Evolutionary conservation across 192 early-diverging fungal species (phyloP).

Genomic region (Haplosporangium gracile): DNA sequence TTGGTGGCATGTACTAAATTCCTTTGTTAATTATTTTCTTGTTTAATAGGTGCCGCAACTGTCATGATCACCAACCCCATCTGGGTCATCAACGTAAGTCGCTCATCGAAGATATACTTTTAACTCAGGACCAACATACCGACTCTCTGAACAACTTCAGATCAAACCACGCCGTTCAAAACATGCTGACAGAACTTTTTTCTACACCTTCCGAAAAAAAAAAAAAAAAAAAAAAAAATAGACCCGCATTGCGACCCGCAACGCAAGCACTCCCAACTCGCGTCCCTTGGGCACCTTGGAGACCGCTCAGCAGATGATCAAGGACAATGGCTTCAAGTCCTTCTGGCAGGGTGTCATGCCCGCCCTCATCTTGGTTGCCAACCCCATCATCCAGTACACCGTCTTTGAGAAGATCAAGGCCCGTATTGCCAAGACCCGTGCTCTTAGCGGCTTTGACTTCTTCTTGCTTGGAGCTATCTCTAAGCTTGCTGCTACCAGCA

Average conservation of each 20-base stretch:
- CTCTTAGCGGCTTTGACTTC: slow-evolving; percentile 88
- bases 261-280: slow-evolving; percentile 64
- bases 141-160: too few relatives aligned
- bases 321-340: slow-evolving; percentile 87
- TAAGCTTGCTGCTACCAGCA: slow-evolving; percentile 94
- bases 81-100: slow-evolving; percentile 95
- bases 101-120: neutral
- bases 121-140: neutral
- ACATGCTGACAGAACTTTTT: neutral
- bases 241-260: slow-evolving; percentile 90
- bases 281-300: slow-evolving; percentile 60
- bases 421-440: slow-evolving; percentile 65
- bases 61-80: slow-evolving; percentile 96
- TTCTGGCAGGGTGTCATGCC: slow-evolving; percentile 95
- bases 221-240: slow-evolving; percentile 32
- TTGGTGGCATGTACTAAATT: neutral
- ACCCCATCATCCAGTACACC: slow-evolving; percentile 99
- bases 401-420: slow-evolving; percentile 96
- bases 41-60: slow-evolving; percentile 68
- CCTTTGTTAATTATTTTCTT: slow-evolving; percentile 20
- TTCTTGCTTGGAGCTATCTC: slow-evolving; percentile 96
- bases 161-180: too few relatives aligned
- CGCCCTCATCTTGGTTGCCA: slow-evolving; percentile 97
- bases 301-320: slow-evolving; percentile 81
- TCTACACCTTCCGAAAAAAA: neutral